Evolutionary conservation across 192 early-diverging fungal species (phyloP).

Genomic region (Jimgerdemannia lactiflua): DNA sequence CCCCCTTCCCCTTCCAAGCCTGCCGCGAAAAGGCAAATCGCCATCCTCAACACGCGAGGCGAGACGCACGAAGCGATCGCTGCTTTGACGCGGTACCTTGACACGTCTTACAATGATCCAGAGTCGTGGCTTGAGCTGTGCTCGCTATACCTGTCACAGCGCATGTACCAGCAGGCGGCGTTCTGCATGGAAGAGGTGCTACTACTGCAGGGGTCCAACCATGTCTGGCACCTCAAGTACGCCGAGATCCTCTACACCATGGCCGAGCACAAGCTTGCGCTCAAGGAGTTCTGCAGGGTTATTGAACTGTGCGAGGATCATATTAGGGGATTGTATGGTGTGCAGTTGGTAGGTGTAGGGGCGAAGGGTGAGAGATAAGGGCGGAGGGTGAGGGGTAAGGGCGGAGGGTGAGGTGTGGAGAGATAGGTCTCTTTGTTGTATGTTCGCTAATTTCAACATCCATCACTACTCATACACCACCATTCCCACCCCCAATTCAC

Average conservation of each 20-base stretch:
- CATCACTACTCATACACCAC: background rate
- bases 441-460: background rate
- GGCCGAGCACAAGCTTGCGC: constrained; percentile 60
- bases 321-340: constrained; percentile 85
- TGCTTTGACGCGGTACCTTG: constrained; percentile 71
- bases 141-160: constrained; percentile 64
- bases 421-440: background rate
- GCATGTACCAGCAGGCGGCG: constrained; percentile 80
- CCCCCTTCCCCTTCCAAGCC: constrained; percentile 22
- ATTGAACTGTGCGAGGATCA: constrained; percentile 85
- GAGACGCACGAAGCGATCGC: constrained; percentile 68
- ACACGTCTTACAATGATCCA: constrained; percentile 81
- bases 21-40: constrained; percentile 75
- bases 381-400: too few species aligned
- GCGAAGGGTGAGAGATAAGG: too few species aligned
- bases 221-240: constrained; percentile 83
- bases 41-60: constrained; percentile 66
- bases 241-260: constrained; percentile 86
- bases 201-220: constrained; percentile 81
- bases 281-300: constrained; percentile 89
- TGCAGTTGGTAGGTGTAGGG: constrained; percentile 57
- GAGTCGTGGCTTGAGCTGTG: constrained; percentile 90
- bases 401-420: too few species aligned
- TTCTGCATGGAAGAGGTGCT: constrained; percentile 94
- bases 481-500: background rate